Evolutionary conservation across 23 red algal species (phyloP).

Genomic region (Chondrus crispus): DNA sequence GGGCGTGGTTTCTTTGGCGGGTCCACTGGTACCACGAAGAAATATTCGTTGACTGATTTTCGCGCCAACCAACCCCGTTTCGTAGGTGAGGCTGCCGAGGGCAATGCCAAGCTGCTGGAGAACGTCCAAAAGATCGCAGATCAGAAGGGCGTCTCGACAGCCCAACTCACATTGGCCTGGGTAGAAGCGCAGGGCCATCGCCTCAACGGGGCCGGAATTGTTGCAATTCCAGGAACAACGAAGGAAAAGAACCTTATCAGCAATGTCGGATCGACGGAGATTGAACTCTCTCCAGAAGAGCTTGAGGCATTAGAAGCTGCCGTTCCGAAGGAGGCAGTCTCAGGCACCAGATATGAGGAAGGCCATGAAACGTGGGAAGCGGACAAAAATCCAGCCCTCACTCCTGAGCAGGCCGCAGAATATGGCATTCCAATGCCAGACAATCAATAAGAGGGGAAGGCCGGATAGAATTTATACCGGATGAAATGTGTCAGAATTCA

Average conservation of each 20-base stretch:
- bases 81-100: not conserved
- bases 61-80: conserved; percentile 26
- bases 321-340: conserved; percentile 13
- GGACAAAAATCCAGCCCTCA: conserved; percentile 39
- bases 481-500: too few relatives aligned
- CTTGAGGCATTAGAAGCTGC: conserved; percentile 25
- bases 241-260: conserved; percentile 42
- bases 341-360: conserved; percentile 34
- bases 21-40: not conserved
- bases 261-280: conserved; percentile 7
- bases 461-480: too few relatives aligned
- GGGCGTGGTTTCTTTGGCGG: conserved; percentile 55
- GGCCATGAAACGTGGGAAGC: conserved; percentile 25
- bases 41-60: conserved; percentile 24
- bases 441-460: too few relatives aligned
- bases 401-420: not conserved
- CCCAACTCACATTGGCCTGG: conserved; percentile 67
- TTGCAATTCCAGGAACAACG: conserved; percentile 66
- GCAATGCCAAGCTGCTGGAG: conserved; percentile 36
- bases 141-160: conserved; percentile 8
- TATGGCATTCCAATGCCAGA: too few relatives aligned
- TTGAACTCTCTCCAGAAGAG: conserved; percentile 47
- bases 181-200: conserved; percentile 10
- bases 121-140: conserved; percentile 51
- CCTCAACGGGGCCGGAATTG: not conserved